Percentiles rank a stretch among this genome's conserved stretches.
phyloP scores from a whole-genome alignment of 2,329 filamentous ascomycete species.

The Penicillium capsulatum region DNA sequence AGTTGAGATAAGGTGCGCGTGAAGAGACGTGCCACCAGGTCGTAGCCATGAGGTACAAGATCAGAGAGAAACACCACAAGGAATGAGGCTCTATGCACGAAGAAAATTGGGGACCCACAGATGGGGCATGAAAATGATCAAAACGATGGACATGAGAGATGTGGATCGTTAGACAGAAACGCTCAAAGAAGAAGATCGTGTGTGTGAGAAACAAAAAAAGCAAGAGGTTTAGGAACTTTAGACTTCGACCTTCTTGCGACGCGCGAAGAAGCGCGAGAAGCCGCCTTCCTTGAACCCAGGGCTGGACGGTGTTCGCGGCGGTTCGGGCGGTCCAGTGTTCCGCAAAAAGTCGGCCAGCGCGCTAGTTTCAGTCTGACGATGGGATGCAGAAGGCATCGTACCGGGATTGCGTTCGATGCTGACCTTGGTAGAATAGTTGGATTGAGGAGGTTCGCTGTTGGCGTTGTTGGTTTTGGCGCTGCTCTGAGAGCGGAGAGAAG shows the following conservation, averaged over 20 bases:
- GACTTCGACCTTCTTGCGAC: conserved; percentile 30
- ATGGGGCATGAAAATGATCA: conserved; percentile 12
- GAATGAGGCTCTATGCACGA: conserved; percentile 14
- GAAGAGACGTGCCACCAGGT: conserved; percentile 16
- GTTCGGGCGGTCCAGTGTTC: conserved; percentile 61
- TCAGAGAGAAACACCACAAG: conserved; percentile 4
- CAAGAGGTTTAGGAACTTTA: conserved; percentile 8
- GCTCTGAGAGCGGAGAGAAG: conserved; percentile 34
- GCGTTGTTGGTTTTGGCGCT: conserved; percentile 19
- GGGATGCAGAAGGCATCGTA: conserved; percentile 19
- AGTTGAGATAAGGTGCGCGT: conserved; percentile 9
- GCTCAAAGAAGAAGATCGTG: conserved; percentile 22
- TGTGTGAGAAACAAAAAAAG: conserved; percentile 1
- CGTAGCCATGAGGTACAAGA: conserved; percentile 12
- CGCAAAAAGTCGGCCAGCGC: conserved; percentile 71
- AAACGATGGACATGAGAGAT: conserved; percentile 23
- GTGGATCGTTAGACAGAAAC: conserved; percentile 23
- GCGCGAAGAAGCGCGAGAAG: conserved; percentile 35
- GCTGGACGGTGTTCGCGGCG: conserved; percentile 17
- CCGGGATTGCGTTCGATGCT: conserved; percentile 34
- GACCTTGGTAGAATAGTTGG: conserved; percentile 39
- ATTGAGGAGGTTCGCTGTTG: conserved; percentile 23
- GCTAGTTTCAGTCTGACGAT: conserved; percentile 49
- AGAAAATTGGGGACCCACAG: conserved; percentile 2
- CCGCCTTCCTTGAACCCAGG: conserved; percentile 25